Evolutionary conservation across 768 basidiomycete species (phyloP), one percentile per base, ranked within the genome.

Genomic region (Kwoniella shandongensis): DNA sequence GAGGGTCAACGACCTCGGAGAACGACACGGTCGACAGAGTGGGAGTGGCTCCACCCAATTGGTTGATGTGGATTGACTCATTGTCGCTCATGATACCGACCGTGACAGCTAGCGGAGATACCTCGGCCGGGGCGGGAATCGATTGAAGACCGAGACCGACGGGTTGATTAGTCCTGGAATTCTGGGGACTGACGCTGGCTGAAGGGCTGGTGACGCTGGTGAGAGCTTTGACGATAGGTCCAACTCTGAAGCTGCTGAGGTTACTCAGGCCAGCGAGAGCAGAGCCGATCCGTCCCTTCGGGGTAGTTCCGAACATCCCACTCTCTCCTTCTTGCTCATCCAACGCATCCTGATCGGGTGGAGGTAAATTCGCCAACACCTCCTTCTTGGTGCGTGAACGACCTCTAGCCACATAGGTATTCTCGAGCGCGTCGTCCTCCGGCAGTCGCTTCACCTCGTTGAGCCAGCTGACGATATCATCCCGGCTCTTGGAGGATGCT

Each of bases 401-500:
- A 15, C 60, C 60, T 42, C 60, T 17, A n/a, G 41, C 17, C 18
- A 39, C 11, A 44, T 17, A 25, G 4, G 54, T 29, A n/a, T 39
- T 22, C 6, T 44, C 41, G 6, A 44, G 22, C 50, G 45, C 47
- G 56, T 29, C 54, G 42, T 25, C 48, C 45, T 17, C 18, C 2
- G 56, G 59, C 4, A 60, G 44, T 20, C 58, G 29, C 40, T 62
- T 59, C 54, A 73, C 62, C 12, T 63, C 61, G 36, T 64, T 66
- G 23, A 69, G 59, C 71, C 71, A 73, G 23, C 58, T 61, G 23
- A 73, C 63, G 56, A 73, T 73, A 41, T 73, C 71, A 39, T 73
- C 71, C 18, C 71, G 40, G 42, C 69, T 70, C 22, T 69, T 52
- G 3, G 69, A 70, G 3, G 66, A 66, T 3, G 69, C 61, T 0